A percentile compares a stretch with the other conserved stretches of the same genome.
Conservation (phyloP, 176 grass and related monocot genomes). For the Oropetium thomaeum region DNA sequence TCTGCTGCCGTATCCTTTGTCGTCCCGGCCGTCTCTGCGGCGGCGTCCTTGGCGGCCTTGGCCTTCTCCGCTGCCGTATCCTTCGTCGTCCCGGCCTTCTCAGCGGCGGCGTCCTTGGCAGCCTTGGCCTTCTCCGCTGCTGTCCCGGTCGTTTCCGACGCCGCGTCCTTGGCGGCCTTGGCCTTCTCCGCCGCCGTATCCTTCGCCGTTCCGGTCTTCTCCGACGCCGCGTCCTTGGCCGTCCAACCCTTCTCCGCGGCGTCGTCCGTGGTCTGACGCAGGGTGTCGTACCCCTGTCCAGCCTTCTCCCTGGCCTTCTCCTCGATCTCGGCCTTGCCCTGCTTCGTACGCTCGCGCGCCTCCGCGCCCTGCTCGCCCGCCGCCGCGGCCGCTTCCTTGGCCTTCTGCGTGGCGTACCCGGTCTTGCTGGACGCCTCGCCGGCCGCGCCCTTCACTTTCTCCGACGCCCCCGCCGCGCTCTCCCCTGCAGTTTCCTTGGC, state of each 20-base stretch:
- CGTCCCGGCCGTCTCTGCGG: neutral
- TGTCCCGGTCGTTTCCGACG: neutral
- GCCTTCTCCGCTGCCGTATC: constrained; percentile 4
- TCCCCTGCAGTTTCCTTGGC: constrained; percentile 37
- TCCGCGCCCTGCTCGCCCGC: constrained; percentile 31
- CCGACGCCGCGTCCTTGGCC: constrained; percentile 23
- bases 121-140: constrained; percentile 38
- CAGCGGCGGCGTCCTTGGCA: constrained; percentile 11
- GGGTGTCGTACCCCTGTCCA: constrained; percentile 18
- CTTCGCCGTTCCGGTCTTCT: constrained; percentile 14
- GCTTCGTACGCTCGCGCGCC: constrained; percentile 35
- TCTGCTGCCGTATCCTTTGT: constrained; percentile 25
- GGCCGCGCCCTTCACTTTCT: constrained; percentile 24
- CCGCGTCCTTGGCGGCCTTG: neutral
- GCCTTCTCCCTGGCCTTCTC: constrained; percentile 27
- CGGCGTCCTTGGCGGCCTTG: neutral
- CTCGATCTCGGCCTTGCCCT: constrained; percentile 26
- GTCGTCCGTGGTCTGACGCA: constrained; percentile 12
- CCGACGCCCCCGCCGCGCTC: constrained; percentile 10
- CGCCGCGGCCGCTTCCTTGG: constrained; percentile 27
- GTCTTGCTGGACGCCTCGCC: constrained; percentile 28
- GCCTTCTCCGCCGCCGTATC: constrained; percentile 9
- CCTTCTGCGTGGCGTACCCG: constrained; percentile 34
- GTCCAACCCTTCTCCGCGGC: constrained; percentile 15
- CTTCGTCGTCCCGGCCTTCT: constrained; percentile 23